Evolutionary conservation across 2,329 filamentous ascomycete species (phyloP).

Genomic region (Neofusicoccum parvum): DNA sequence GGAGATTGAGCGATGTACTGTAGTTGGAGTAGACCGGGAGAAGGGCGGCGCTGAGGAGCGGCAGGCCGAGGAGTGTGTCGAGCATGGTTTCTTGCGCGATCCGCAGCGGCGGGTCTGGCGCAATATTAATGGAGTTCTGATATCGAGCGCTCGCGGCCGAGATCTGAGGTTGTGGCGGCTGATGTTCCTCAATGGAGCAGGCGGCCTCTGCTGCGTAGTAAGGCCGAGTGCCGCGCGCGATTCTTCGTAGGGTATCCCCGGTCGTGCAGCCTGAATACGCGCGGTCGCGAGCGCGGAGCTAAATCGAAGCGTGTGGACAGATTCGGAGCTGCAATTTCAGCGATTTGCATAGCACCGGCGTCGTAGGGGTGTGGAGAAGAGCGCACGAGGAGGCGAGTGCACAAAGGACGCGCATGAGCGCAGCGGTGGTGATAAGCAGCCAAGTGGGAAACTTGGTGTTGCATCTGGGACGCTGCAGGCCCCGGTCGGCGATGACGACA

Average conservation of each 20-base stretch:
- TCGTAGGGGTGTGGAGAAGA: background rate
- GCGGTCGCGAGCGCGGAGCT: background rate
- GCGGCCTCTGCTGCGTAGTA: background rate
- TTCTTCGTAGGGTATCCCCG: background rate
- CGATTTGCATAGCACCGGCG: no score
- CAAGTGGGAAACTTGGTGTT: slow-evolving; percentile 2
- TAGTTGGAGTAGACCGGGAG: slow-evolving; percentile 70
- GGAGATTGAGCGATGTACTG: slow-evolving; percentile 73
- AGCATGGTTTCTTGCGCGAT: slow-evolving; percentile 5
- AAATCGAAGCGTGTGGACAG: background rate
- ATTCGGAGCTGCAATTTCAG: background rate
- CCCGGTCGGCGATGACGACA: background rate
- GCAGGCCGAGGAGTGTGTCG: slow-evolving; percentile 35
- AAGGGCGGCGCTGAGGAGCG: slow-evolving; percentile 64
- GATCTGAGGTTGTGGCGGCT: background rate
- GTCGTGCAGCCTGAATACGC: background rate
- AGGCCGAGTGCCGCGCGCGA: background rate
- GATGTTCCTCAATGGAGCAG: background rate
- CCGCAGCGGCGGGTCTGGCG: background rate
- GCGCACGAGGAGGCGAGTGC: background rate
- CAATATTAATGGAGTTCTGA: background rate
- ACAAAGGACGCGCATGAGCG: background rate
- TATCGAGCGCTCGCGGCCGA: background rate
- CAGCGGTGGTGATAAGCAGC: background rate
- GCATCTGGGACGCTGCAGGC: background rate